These are phyloP conservation scores for Naganishia albida DNA, from an alignment of 1,284 basidiomycete genomes.

Conservation along the genomic window DNA sequence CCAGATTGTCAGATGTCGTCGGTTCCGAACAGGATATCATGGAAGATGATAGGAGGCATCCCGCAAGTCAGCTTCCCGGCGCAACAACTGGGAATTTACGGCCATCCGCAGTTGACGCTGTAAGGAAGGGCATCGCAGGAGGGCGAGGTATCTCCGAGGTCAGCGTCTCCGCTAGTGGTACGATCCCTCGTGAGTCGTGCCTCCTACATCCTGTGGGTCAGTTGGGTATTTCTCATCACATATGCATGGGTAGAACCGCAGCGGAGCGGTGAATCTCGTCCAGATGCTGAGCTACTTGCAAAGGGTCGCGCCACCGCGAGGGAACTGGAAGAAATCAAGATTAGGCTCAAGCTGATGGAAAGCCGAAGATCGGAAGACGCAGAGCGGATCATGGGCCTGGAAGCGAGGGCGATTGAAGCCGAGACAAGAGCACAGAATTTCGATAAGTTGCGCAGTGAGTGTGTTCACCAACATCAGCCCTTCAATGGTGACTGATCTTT, in stretches of 20 bases:
- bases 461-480: neutral
- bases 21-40: neutral
- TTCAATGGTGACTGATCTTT: conserved; percentile 16
- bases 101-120: too few species aligned
- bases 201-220: neutral
- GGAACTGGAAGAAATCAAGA: conserved; percentile 74
- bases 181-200: neutral
- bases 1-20: conserved; percentile 5
- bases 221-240: neutral
- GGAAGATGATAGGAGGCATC: too few species aligned
- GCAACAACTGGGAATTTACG: too few species aligned
- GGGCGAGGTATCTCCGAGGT: too few species aligned
- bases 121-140: too few species aligned
- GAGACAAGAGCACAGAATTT: conserved; percentile 75
- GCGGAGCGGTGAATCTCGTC: neutral
- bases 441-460: conserved; percentile 32
- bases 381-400: conserved; percentile 78
- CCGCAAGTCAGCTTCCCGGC: too few species aligned
- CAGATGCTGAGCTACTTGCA: conserved; percentile 2
- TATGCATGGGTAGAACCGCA: neutral
- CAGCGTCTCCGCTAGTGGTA: too few species aligned
- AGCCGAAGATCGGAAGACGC: conserved; percentile 82
- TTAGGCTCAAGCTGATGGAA: conserved; percentile 82
- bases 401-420: conserved; percentile 76
- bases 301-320: conserved; percentile 36